Conservation (phyloP, 2,329 filamentous ascomycete genomes). For the Penicillium italicum region DNA sequence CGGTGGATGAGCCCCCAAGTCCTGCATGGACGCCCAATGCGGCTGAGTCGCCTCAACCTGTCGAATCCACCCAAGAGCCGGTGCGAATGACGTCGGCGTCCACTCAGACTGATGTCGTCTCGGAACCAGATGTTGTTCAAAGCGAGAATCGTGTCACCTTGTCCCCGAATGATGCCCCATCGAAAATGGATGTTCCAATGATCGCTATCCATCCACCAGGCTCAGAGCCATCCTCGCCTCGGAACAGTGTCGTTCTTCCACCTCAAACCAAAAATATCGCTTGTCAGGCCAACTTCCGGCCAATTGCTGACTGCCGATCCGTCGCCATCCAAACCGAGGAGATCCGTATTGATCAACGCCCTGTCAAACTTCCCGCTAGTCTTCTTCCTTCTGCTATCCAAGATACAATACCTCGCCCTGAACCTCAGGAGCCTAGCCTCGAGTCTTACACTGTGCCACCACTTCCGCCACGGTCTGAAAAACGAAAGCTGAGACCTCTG, state of each 20-base stretch:
- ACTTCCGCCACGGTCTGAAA: constrained; percentile 34
- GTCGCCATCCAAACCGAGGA: constrained; percentile 80
- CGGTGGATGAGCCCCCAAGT: constrained; percentile 37
- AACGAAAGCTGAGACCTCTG: constrained; percentile 25
- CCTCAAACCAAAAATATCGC: constrained; percentile 75
- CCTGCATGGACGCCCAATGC: constrained; percentile 36
- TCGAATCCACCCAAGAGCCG: constrained; percentile 5
- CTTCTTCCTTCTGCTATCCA: constrained; percentile 73
- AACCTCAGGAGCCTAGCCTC: constrained; percentile 27
- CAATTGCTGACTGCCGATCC: constrained; percentile 49
- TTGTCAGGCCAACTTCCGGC: constrained; percentile 67
- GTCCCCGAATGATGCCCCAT: constrained; percentile 13
- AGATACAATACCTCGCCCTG: constrained; percentile 44
- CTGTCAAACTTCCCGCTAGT: constrained; percentile 70
- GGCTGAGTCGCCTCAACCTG: constrained; percentile 17
- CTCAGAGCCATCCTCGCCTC: constrained; percentile 76
- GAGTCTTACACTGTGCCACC: constrained; percentile 34
- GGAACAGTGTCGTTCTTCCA: constrained; percentile 70
- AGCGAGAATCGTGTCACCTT: constrained; percentile 11
- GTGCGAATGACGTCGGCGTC: constrained; percentile 28
- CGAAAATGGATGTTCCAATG: constrained; percentile 62
- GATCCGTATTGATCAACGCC: constrained; percentile 76
- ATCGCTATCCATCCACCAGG: constrained; percentile 89
- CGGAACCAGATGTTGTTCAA: constrained; percentile 11
- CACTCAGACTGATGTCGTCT: constrained; percentile 36